Conservation (phyloP, 805 yeast species). For the Peterozyma xylosa region DNA sequence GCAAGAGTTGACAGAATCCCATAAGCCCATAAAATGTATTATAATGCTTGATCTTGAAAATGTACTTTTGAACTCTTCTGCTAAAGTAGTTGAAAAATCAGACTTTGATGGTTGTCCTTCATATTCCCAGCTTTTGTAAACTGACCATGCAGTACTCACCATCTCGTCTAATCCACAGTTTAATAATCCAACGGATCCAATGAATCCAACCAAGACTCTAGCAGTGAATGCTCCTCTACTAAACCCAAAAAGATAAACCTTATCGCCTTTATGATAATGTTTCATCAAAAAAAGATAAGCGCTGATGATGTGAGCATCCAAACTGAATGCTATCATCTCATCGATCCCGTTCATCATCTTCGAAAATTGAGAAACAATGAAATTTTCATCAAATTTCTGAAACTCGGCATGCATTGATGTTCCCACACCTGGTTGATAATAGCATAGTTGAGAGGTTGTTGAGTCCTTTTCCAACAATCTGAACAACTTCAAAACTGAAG, state of each 20-base stretch:
- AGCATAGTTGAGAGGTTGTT: constrained; percentile 35
- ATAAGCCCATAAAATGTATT: constrained; percentile 56
- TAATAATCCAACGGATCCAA: constrained; percentile 55
- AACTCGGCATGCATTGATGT: constrained; percentile 36
- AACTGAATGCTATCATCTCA: constrained; percentile 42
- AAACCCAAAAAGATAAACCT: constrained; percentile 51
- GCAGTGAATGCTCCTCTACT: constrained; percentile 62
- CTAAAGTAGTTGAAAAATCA: constrained; percentile 34
- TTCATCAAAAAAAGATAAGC: constrained; percentile 20
- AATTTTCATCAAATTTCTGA: constrained; percentile 15
- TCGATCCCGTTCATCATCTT: constrained; percentile 21
- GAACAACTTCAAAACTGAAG: constrained; percentile 48
- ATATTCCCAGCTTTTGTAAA: constrained; percentile 52
- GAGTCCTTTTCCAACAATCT: constrained; percentile 38
- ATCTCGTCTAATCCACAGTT: constrained; percentile 47
- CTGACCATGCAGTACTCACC: constrained; percentile 54
- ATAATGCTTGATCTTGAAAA: constrained; percentile 39
- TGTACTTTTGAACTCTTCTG: constrained; percentile 45
- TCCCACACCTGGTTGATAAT: constrained; percentile 67
- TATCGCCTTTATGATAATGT: constrained; percentile 41
- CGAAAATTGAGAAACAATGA: constrained; percentile 9
- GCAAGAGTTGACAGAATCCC: constrained; percentile 65
- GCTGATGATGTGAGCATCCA: constrained; percentile 48
- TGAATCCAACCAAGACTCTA: constrained; percentile 57
- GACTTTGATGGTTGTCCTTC: constrained; percentile 49